Evolutionary conservation across 805 yeast species (phyloP).

Genomic region (Pichia cephalocereana): DNA sequence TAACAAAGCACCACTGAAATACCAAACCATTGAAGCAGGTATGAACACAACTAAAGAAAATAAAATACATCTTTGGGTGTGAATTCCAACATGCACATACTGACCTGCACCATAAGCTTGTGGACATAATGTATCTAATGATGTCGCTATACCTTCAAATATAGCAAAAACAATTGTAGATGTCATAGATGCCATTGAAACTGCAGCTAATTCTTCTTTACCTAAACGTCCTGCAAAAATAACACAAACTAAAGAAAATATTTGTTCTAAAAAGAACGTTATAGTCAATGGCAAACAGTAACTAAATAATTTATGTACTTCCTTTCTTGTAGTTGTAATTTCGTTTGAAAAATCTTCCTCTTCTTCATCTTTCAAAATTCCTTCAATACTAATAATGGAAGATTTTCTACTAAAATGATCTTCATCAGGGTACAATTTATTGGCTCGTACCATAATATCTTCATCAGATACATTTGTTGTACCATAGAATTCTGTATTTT

Average conservation of each 20-base stretch:
- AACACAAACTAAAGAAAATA: constrained; percentile 63
- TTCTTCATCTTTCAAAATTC: constrained; percentile 7
- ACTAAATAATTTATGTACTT: constrained; percentile 27
- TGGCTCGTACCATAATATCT: constrained; percentile 19
- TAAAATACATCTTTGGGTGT: constrained; percentile 57
- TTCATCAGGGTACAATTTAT: constrained; percentile 16
- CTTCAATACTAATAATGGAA: constrained; percentile 10
- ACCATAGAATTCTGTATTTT: constrained; percentile 13
- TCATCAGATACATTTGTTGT: constrained; percentile 12
- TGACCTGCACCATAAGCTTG: constrained; percentile 71
- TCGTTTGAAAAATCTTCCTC: constrained; percentile 28
- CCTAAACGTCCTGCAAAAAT: constrained; percentile 74
- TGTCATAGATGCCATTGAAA: constrained; percentile 69
- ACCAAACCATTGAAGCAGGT: constrained; percentile 58
- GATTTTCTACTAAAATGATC: neutral
- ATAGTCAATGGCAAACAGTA: constrained; percentile 50
- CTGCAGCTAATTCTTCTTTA: constrained; percentile 64
- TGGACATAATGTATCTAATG: constrained; percentile 70
- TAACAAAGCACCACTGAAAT: constrained; percentile 42
- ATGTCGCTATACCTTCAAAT: constrained; percentile 67
- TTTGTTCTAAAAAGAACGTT: constrained; percentile 53
- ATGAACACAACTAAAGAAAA: constrained; percentile 49
- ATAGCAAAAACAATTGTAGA: constrained; percentile 67
- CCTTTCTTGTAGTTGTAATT: constrained; percentile 18
- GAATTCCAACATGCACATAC: constrained; percentile 53